Base-by-base conservation (phyloP, 2,329 filamentous ascomycete genomes). In the Sporothrix luriei region DNA sequence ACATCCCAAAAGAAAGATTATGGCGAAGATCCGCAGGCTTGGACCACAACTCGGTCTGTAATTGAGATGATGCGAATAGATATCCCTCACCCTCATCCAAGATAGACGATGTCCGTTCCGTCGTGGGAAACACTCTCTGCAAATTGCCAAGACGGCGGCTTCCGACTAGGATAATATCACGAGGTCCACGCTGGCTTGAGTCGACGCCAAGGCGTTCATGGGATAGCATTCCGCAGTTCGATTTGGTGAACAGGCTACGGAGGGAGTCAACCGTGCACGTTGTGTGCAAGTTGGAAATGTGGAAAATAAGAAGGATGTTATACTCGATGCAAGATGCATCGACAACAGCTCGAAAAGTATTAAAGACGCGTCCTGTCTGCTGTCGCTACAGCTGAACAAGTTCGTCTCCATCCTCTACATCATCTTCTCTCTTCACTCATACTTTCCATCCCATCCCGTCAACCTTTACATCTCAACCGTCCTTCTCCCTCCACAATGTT, bases 311-410 rank as follows among this genome's bases (percentile, higher is more conserved):
- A 24, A 19, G 21, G 49, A 52, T 52, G 7, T 21, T 10, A 52
- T 24, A 9, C 19, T 13, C 49, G n/a, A 52, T 3, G 21, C 13
- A 26, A n/a, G 13, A 52, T 52, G n/a, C n/a, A 10, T 26, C 49
- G 14, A 48, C 14, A 21, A 52, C 49, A 24, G 14, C 21, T 52
- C 49, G 21, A 52, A 52, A 52, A 52, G 49, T 52, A 52, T 52
- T 52, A 52, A 52, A 52, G 49, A 52, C 49, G 13, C n/a, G 49
- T 52, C 49, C 24, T 21, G 49, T 52, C 49, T 52, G 7, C n/a
- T 24, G 21, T 26, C 49, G 26, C 24, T 11, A 4, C 9, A 26
- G 49, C 26, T 52, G n/a, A 52, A 52, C 11, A 52, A 52, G 49
- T 64, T 49, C 29, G 38, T 64, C 26, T 49, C 57, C 33, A 24